Evolutionary conservation across 495 filamentous ascomycete species (phyloP).

Genomic region (Sordaria brevicollis): DNA sequence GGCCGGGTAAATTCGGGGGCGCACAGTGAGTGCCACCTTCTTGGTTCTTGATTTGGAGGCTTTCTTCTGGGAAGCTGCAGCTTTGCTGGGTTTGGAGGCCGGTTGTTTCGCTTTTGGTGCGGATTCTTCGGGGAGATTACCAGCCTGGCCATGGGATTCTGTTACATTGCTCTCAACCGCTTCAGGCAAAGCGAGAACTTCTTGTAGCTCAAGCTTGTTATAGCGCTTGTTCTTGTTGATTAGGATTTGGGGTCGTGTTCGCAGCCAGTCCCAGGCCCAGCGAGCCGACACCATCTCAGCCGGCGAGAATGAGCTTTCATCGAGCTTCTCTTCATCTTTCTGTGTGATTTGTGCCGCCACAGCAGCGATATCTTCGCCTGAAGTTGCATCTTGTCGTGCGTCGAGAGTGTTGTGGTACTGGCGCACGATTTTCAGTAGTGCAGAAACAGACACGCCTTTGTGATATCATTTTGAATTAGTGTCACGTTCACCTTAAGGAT

Average conservation of each 20-base stretch:
- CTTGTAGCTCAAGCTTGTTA: slow-evolving; percentile 29
- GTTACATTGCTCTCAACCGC: slow-evolving; percentile 2
- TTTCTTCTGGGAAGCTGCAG: not conserved
- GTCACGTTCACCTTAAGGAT: not conserved
- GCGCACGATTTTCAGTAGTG: slow-evolving; percentile 20
- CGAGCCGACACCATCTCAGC: slow-evolving; percentile 24
- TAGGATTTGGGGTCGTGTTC: slow-evolving; percentile 29
- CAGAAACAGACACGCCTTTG: slow-evolving; percentile 16
- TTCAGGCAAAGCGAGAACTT: slow-evolving; percentile 33
- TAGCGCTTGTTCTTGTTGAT: slow-evolving; percentile 29
- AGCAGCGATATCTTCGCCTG: not conserved
- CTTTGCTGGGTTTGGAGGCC: not conserved
- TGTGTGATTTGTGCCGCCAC: not conserved
- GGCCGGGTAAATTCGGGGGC: slow-evolving; percentile 26
- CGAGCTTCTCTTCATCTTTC: slow-evolving; percentile 7
- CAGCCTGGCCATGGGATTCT: not conserved
- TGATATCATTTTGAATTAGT: slow-evolving; percentile 3
- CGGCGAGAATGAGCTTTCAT: slow-evolving; percentile 9
- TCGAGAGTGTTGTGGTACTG: slow-evolving; percentile 14
- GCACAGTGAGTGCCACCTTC: slow-evolving; percentile 13
- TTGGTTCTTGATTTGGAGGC: slow-evolving; percentile 4
- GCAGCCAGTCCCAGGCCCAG: slow-evolving; percentile 38
- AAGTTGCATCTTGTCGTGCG: slow-evolving; percentile 1
- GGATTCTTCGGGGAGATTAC: not conserved
- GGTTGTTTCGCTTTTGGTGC: not conserved